phyloP scores from a whole-genome alignment of 257 asterid species.

The Penstemon barbatus region DNA sequence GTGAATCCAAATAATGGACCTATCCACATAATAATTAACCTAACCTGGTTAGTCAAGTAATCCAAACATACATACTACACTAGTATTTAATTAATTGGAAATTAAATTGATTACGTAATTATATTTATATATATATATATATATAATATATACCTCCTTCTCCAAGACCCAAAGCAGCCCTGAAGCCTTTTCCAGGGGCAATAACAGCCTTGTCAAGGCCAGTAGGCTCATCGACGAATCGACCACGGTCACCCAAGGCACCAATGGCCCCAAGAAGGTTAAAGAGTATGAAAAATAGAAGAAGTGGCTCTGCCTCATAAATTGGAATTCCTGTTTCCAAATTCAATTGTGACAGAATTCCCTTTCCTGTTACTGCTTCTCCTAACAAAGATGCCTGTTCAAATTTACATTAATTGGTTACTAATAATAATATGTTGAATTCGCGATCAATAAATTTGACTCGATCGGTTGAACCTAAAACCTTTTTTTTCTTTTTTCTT shows the following conservation, averaged over 20 bases:
- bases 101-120: too few relatives aligned
- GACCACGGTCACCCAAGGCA: slow-evolving; percentile 94
- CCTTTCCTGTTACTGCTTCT: slow-evolving; percentile 94
- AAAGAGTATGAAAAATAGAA: slow-evolving; percentile 84
- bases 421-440: too few relatives aligned
- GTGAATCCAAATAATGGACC: slow-evolving; percentile 96
- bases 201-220: slow-evolving; percentile 75
- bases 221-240: slow-evolving; percentile 72
- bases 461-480: too few relatives aligned
- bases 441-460: too few relatives aligned
- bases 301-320: slow-evolving; percentile 61
- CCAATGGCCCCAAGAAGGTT: slow-evolving; percentile 95
- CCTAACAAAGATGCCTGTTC: slow-evolving; percentile 81
- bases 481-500: too few relatives aligned
- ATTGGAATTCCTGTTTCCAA: slow-evolving; percentile 94
- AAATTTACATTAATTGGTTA: too few relatives aligned
- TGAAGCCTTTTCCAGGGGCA: slow-evolving; percentile 71
- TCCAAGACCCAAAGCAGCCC: slow-evolving; percentile 71
- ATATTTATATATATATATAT: too few relatives aligned
- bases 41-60: background rate
- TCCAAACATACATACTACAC: too few relatives aligned
- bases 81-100: too few relatives aligned
- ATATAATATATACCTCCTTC: slow-evolving; percentile 35
- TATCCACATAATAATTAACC: slow-evolving; percentile 6
- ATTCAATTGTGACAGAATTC: slow-evolving; percentile 76